phyloP scores from a whole-genome alignment of 2,329 filamentous ascomycete genomes.

The Colletotrichum karsti region DNA sequence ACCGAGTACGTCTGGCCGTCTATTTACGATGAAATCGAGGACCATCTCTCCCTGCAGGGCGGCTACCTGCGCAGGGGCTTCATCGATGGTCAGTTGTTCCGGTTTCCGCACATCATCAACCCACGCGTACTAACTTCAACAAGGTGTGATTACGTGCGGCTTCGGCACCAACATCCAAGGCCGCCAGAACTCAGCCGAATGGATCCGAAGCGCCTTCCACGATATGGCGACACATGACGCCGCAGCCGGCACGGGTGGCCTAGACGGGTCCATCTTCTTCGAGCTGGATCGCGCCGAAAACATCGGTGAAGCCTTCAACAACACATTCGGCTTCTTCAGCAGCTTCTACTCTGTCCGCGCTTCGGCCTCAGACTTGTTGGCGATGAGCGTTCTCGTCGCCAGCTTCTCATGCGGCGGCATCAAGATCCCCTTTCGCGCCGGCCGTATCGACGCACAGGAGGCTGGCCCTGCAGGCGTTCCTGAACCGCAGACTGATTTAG shows the following conservation, averaged over 20 bases:
- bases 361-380: conserved; percentile 36
- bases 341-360: conserved; percentile 30
- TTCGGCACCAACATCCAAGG: conserved; percentile 29
- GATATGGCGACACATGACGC: conserved; percentile 35
- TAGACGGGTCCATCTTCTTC: conserved; percentile 36
- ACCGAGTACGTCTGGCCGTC: conserved; percentile 26
- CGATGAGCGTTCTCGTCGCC: conserved; percentile 32
- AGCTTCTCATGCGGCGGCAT: conserved; percentile 32
- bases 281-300: conserved; percentile 34
- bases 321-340: conserved; percentile 37
- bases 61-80: conserved; percentile 25
- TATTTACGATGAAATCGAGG: conserved; percentile 27
- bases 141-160: conserved; percentile 31
- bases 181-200: conserved; percentile 35
- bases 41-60: conserved; percentile 24
- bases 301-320: conserved; percentile 31
- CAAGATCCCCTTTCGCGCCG: conserved; percentile 38
- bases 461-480: conserved; percentile 42
- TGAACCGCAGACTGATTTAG: conserved; percentile 37
- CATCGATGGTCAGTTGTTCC: conserved; percentile 10
- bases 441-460: conserved; percentile 39
- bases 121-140: not conserved
- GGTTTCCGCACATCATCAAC: too few species aligned
- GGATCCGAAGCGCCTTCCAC: conserved; percentile 37
- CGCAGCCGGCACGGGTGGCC: conserved; percentile 31